Evolutionary conservation across 2,329 filamentous ascomycete species (phyloP).

Genomic region (Hawksworthiomyces lignivorus): DNA sequence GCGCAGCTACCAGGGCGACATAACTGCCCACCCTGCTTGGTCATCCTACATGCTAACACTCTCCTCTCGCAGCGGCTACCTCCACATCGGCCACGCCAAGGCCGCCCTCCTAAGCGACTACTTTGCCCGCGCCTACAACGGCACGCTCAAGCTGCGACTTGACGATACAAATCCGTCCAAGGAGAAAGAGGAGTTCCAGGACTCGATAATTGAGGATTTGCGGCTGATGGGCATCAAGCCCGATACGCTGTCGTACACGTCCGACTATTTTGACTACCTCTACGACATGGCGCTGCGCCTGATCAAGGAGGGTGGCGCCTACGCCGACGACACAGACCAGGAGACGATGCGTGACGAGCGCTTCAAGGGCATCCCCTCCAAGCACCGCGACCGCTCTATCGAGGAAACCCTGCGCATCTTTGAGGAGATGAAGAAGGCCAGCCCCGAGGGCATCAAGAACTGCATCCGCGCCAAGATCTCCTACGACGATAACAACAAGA

Average conservation of each 20-base stretch:
- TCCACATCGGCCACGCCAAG: conserved; percentile 95
- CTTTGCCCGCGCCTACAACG: conserved; percentile 91
- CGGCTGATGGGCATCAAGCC: conserved; percentile 86
- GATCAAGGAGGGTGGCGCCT: conserved; percentile 81
- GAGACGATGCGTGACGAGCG: conserved; percentile 82
- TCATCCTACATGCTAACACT: too few species aligned
- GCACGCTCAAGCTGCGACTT: conserved; percentile 83
- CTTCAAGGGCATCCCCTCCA: conserved; percentile 74
- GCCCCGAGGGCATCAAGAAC: conserved; percentile 70
- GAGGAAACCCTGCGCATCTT: conserved; percentile 84
- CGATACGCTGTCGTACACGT: conserved; percentile 80
- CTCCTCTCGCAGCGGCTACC: too few species aligned
- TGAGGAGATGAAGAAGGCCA: conserved; percentile 75
- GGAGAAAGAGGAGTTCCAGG: conserved; percentile 94
- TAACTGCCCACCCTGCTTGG: too few species aligned
- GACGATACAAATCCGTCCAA: conserved; percentile 97
- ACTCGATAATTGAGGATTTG: conserved; percentile 87
- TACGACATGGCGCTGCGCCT: conserved; percentile 79
- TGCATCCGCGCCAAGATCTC: conserved; percentile 95
- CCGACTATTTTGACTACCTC: conserved; percentile 89
- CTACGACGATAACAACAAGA: conserved; percentile 86
- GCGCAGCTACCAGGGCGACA: too few species aligned
- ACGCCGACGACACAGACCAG: conserved; percentile 88
- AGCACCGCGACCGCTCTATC: conserved; percentile 65
- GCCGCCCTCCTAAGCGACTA: conserved; percentile 70